These are phyloP conservation scores for Grammothele lineata DNA, from an alignment of 768 basidiomycete genomes.

Conservation along the genomic window DNA sequence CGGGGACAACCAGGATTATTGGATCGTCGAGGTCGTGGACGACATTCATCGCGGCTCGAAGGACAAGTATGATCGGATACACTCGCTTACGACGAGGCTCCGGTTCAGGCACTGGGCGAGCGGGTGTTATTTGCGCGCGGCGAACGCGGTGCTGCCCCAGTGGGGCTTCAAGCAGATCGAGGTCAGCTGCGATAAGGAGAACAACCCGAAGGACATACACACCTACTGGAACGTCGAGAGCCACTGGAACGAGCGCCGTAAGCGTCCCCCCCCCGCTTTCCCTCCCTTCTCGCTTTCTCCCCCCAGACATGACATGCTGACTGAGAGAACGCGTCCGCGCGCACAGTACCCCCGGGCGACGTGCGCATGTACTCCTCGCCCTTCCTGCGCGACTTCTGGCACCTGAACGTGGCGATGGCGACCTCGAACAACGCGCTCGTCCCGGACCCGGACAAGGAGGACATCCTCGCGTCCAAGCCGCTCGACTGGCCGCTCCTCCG, in stretches of 20 bases:
- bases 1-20: conserved; percentile 87
- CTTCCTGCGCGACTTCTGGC: conserved; percentile 96
- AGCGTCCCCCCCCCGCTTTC: conserved; percentile 30
- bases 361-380: conserved; percentile 84
- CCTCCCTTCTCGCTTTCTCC: background rate
- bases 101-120: conserved; percentile 73
- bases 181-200: conserved; percentile 89
- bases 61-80: conserved; percentile 61
- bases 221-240: conserved; percentile 99
- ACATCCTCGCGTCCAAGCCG: conserved; percentile 91
- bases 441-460: conserved; percentile 97
- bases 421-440: conserved; percentile 98
- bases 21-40: conserved; percentile 92
- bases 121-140: conserved; percentile 88
- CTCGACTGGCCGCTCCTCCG: conserved; percentile 92
- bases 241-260: conserved; percentile 93
- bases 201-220: conserved; percentile 72
- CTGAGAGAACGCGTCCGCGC: too few species aligned
- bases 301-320: too few species aligned
- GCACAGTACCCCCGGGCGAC: conserved; percentile 83
- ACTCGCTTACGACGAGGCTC: conserved; percentile 87
- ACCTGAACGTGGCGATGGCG: conserved; percentile 99
- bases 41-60: conserved; percentile 68
- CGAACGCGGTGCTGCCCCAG: conserved; percentile 85
- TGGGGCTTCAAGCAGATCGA: conserved; percentile 99